These are phyloP conservation scores for Trichoderma simmonsii DNA, from an alignment of 2,329 filamentous ascomycete species.

Conservation along the genomic window DNA sequence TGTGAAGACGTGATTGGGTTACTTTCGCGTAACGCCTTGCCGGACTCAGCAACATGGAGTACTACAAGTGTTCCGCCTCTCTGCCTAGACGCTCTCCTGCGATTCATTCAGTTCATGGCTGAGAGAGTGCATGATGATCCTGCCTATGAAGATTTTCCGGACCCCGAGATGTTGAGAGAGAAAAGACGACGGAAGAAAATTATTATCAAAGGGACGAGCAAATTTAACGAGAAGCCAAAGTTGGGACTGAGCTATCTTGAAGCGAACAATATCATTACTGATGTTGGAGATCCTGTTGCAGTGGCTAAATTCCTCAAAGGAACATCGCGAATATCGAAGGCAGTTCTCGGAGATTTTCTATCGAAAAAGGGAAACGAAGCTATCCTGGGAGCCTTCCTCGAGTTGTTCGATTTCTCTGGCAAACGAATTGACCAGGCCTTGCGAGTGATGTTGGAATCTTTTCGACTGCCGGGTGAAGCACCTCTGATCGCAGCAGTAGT, in stretches of 20 bases:
- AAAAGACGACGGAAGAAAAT: constrained; percentile 79
- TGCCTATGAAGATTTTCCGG: constrained; percentile 61
- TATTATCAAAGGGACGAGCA: constrained; percentile 81
- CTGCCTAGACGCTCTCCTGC: constrained; percentile 85
- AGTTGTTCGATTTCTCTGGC: constrained; percentile 80
- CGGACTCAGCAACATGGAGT: constrained; percentile 97
- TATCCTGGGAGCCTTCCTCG: constrained; percentile 81
- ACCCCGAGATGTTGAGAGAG: constrained; percentile 61
- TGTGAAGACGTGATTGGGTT: constrained; percentile 95
- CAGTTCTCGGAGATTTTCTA: constrained; percentile 84
- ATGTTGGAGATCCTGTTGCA: constrained; percentile 68
- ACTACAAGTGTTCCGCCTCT: constrained; percentile 96
- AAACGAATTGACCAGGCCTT: constrained; percentile 90
- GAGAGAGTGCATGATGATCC: constrained; percentile 76
- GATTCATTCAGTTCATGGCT: constrained; percentile 88
- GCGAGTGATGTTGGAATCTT: constrained; percentile 80
- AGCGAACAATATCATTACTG: constrained; percentile 78
- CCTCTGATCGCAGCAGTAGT: constrained; percentile 91
- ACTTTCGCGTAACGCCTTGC: constrained; percentile 88
- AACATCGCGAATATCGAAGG: constrained; percentile 86
- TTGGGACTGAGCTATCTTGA: constrained; percentile 81
- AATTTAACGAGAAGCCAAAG: constrained; percentile 95
- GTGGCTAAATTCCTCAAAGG: constrained; percentile 86
- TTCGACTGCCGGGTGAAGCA: constrained; percentile 90
- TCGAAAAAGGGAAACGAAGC: constrained; percentile 86